Base-by-base conservation (phyloP, 1,139 yeast species). In the Candida sanyaensis region DNA sequence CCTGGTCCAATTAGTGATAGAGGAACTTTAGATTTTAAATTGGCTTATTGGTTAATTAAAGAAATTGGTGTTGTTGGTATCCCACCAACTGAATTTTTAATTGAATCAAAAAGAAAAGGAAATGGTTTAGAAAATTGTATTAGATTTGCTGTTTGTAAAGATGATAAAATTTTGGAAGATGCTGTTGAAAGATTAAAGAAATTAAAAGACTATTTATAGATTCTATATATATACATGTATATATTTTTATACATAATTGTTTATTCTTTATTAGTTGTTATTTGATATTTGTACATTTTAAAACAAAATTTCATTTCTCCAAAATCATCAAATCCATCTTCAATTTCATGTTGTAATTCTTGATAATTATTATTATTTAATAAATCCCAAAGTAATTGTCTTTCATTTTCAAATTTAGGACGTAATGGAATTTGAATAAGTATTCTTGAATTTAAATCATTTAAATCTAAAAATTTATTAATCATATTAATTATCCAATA, bases 61-160 rank as follows among this genome's bases (percentile, higher is more conserved):
- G 96, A 92, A 63, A 68, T 93, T 48, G 99, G 99, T 5, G 96
- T 93, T 41, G 98, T 93, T 24, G 88, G 96, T 5, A 92, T 93
- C 56, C 99, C 99, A 10, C 98, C 98, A 29, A 87, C 97, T 5
- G 99, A 92, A 66, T 93, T 93, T 63, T 83, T 89, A 61, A 79
- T 82, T 41, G 68, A 69, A 5, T 60, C 59, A 9, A 77, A 81
- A 41, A 84, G 88, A 64, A 80, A 81, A 51, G 92, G 88, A 30
- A 77, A 81, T 50, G 81, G 85, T 13, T 91, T 93, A 45, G 96
- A 91, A 62, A 86, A 88, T 57, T 83, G 91, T 64, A 74, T 93
- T 53, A 83, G 99, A 64, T 92, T 93, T 66, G 98, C 99, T 12
- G 96, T 93, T 13, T 93, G 99, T 75, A 93, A 93, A 71, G 97